phyloP scores from a whole-genome alignment of 2,329 filamentous ascomycete genomes.

The Didymosphaeria variabile region DNA sequence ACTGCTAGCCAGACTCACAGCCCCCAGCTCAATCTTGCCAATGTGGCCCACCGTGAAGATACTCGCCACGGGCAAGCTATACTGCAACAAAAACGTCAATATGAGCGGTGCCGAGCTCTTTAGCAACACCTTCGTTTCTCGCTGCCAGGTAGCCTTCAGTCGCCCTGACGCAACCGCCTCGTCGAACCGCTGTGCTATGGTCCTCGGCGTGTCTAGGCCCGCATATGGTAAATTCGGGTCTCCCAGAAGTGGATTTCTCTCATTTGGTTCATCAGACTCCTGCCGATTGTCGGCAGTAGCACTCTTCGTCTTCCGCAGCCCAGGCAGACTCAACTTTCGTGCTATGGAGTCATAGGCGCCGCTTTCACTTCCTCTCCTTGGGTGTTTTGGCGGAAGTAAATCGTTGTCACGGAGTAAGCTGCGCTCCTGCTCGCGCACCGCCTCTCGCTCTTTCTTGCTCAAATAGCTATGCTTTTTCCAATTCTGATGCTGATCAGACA shows the following conservation, averaged over 20 bases:
- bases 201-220: constrained; percentile 60
- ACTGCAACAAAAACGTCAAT: constrained; percentile 60
- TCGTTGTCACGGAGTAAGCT: constrained; percentile 68
- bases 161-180: constrained; percentile 81
- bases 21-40: constrained; percentile 58
- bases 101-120: constrained; percentile 58
- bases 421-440: constrained; percentile 65
- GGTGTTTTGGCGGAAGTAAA: constrained; percentile 63
- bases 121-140: constrained; percentile 82
- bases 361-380: constrained; percentile 47
- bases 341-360: constrained; percentile 33
- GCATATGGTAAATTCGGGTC: constrained; percentile 54
- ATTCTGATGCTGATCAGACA: constrained; percentile 26
- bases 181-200: constrained; percentile 55
- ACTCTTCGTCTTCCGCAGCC: constrained; percentile 40
- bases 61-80: constrained; percentile 56
- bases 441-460: constrained; percentile 62
- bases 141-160: constrained; percentile 90
- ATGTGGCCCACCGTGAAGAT: constrained; percentile 62
- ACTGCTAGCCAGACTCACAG: constrained; percentile 57
- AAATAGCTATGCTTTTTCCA: constrained; percentile 52
- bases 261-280: constrained; percentile 40
- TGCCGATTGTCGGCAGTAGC: constrained; percentile 44
- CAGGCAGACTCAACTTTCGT: constrained; percentile 40
- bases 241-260: constrained; percentile 60